Evolutionary conservation across 345 rosid genomes (phyloP).

Genomic region (Ceriops decandra): DNA sequence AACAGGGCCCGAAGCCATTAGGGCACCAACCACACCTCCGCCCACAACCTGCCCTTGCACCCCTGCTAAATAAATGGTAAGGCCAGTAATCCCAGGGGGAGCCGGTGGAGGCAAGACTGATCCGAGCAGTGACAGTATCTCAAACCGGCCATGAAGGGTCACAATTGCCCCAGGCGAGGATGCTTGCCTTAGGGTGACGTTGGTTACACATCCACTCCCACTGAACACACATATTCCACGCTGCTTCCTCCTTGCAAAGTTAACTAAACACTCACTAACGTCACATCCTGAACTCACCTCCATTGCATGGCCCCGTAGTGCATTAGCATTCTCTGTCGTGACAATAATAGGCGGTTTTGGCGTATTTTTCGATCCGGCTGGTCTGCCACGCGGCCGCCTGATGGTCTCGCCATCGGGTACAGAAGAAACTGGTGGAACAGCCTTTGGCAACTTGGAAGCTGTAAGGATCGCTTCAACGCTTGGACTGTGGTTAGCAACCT

Average conservation of each 20-base stretch:
- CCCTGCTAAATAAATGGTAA: slow-evolving; percentile 86
- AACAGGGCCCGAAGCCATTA: slow-evolving; percentile 91
- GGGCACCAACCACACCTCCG: slow-evolving; percentile 76
- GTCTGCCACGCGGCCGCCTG: slow-evolving; percentile 86
- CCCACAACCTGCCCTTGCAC: slow-evolving; percentile 95
- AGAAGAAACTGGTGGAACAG: slow-evolving; percentile 47
- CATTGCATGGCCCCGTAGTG: slow-evolving; percentile 82
- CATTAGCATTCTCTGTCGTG: slow-evolving; percentile 78
- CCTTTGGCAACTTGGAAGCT: slow-evolving; percentile 46
- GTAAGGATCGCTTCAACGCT: slow-evolving; percentile 29
- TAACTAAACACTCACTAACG: slow-evolving; percentile 62
- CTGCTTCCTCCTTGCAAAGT: slow-evolving; percentile 79
- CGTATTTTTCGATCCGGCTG: slow-evolving; percentile 90
- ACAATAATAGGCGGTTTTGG: slow-evolving; percentile 94
- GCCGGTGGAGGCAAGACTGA: slow-evolving; percentile 91
- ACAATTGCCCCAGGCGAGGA: slow-evolving; percentile 74
- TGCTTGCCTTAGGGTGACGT: slow-evolving; percentile 82
- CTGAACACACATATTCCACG: slow-evolving; percentile 76
- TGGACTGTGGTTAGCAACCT: slow-evolving; percentile 26
- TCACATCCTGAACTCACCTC: slow-evolving; percentile 92
- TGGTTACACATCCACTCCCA: slow-evolving; percentile 81
- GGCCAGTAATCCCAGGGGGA: slow-evolving; percentile 77
- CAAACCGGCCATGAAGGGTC: slow-evolving; percentile 91
- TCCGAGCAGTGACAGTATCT: slow-evolving; percentile 87
- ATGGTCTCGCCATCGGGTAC: slow-evolving; percentile 46